Conservation (phyloP, 2,329 filamentous ascomycete genomes). For the Drechslerella dactyloides region DNA sequence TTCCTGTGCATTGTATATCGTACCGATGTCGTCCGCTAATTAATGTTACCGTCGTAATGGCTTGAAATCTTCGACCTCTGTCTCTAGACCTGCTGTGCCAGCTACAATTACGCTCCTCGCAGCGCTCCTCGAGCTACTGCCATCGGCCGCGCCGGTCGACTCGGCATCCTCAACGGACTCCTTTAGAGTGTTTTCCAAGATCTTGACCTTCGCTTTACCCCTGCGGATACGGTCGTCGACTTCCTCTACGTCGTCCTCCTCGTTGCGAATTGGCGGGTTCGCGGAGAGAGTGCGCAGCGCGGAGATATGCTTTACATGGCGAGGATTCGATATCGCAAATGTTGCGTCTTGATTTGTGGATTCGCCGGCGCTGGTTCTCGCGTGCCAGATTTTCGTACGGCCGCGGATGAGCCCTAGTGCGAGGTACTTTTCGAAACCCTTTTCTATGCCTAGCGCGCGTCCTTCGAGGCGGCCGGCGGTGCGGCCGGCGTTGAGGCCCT, state of each 20-base stretch:
- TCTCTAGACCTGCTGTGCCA: constrained; percentile 23
- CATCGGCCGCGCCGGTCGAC: neutral
- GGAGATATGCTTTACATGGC: constrained; percentile 77
- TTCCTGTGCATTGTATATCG: too few species aligned
- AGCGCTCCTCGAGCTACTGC: neutral
- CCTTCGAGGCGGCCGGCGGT: constrained; percentile 84
- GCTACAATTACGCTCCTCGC: constrained; percentile 7
- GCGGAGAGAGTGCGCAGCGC: constrained; percentile 77
- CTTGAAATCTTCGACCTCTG: constrained; percentile 40
- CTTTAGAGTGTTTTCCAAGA: constrained; percentile 75
- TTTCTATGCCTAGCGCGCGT: constrained; percentile 85
- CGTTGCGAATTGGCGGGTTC: constrained; percentile 79
- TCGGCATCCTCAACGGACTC: constrained; percentile 56
- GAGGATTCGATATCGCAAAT: constrained; percentile 63
- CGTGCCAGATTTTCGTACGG: constrained; percentile 81
- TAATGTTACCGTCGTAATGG: constrained; percentile 2
- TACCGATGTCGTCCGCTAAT: too few species aligned
- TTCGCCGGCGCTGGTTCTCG: constrained; percentile 63
- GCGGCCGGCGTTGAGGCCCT: constrained; percentile 77
- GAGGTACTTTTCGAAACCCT: constrained; percentile 90
- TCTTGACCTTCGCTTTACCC: constrained; percentile 80
- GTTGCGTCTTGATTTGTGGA: constrained; percentile 55
- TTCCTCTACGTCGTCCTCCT: constrained; percentile 85
- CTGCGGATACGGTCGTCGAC: constrained; percentile 88
- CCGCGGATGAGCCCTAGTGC: constrained; percentile 80